Evolutionary conservation across 106 monocot species (phyloP).

Genomic region (Allium cepa): DNA sequence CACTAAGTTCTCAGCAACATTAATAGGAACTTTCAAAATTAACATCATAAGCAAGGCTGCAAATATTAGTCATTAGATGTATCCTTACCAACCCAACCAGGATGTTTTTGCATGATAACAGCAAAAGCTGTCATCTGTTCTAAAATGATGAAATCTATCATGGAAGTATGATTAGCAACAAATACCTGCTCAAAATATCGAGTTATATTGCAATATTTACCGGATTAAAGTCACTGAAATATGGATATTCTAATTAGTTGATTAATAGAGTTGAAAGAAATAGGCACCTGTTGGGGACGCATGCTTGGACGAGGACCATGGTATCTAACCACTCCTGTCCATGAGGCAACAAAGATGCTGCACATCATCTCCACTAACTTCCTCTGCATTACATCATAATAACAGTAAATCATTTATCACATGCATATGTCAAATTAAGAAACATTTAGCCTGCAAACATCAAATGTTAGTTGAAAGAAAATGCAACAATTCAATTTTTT

Average conservation of each 20-base stretch:
- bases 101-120: constrained; percentile 99
- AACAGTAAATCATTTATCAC: too few species aligned
- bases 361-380: constrained; percentile 95
- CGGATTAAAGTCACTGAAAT: background rate
- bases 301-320: constrained; percentile 94
- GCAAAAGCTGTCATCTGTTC: constrained; percentile 99
- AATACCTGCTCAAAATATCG: constrained; percentile 51
- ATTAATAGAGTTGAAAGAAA: background rate
- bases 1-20: too few species aligned
- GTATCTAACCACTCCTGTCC: constrained; percentile 96
- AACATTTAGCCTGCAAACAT: too few species aligned
- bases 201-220: background rate
- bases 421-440: too few species aligned
- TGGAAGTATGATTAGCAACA: constrained; percentile 97
- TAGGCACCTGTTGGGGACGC: constrained; percentile 80
- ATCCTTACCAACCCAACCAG: constrained; percentile 98
- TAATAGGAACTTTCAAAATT: too few species aligned
- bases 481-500: too few species aligned
- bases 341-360: constrained; percentile 91
- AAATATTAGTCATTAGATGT: background rate
- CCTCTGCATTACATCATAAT: constrained; percentile 32
- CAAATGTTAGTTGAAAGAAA: too few species aligned
- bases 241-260: background rate
- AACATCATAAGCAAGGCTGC: too few species aligned
- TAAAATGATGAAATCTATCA: constrained; percentile 97